phyloP scores from a whole-genome alignment of 164 flowering plant genomes.

The Cinnamomum chago region DNA sequence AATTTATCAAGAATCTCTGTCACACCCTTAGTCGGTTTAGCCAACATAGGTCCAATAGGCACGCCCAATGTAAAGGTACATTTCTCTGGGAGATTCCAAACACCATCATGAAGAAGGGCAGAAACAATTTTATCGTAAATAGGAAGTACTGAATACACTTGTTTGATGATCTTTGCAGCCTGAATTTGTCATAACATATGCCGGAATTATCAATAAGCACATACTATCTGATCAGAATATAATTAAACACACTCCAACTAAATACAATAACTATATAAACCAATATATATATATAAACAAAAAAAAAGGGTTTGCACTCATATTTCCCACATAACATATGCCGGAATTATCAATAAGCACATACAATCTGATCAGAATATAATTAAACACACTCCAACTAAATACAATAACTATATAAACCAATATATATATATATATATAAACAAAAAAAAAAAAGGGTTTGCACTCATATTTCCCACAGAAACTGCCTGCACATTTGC shows the following conservation, averaged over 20 bases:
- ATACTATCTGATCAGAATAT: neutral
- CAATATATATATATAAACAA: neutral
- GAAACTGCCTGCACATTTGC: neutral
- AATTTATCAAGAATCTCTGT: conserved; percentile 87
- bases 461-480: neutral
- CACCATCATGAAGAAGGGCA: conserved; percentile 75
- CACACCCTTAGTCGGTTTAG: conserved; percentile 94
- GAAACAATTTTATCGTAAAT: conserved; percentile 76
- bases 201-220: neutral
- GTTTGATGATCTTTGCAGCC: conserved; percentile 89
- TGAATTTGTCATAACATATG: conserved; percentile 25
- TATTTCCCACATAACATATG: conserved; percentile 4
- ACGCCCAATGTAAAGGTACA: conserved; percentile 83
- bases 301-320: too few species aligned
- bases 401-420: neutral
- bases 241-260: neutral
- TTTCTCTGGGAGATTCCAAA: conserved; percentile 67
- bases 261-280: neutral
- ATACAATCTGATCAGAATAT: neutral
- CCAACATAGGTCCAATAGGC: conserved; percentile 97
- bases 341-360: neutral
- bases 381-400: neutral
- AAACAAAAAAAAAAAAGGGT: neutral
- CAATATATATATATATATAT: neutral
- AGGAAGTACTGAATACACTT: conserved; percentile 89